Evolutionary conservation across 148 eudicot species (phyloP), one percentile per base, ranked within the genome.

Genomic region (Spergularia marina): DNA sequence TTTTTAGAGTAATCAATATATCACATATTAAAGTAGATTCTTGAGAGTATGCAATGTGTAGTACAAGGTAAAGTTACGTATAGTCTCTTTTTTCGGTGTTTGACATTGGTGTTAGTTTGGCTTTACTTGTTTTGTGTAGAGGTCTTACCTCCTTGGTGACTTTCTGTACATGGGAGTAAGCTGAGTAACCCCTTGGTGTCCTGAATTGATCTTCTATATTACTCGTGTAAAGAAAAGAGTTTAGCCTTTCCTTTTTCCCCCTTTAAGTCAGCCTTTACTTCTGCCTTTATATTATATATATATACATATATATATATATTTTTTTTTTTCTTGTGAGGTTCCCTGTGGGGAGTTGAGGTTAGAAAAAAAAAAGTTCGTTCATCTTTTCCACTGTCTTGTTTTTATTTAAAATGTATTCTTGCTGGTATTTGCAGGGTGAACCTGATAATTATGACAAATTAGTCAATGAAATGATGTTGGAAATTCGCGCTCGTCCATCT

Each of bases 401-500:
- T n/a, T 41, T 15, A 41, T 47, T 65, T 12, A 36, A 63, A 7
- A 62, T 74, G 12, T 39, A 20, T 53, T 30, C 4, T 52, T 61
- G 47, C 63, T 80, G 17, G 1, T 56, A 63, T 71, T 75, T 62
- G 67, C 86, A 96, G 99, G 99, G 88, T 30, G 86, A 83, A 75
- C 92, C 92, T 77, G 98, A 91, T 86, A 53, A 85, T 61, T 96
- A 92, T 81, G 97, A 92, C 82, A 91, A 82, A 82, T 84, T 96
- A 81, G 83, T 90, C 1, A 86, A 83, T 55, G 89, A 84, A 81
- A 88, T 96, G 94, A 79, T 30, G 73, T 74, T 88, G 65, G 99
- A 92, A 74, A 86, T 84, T 69, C 91, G 98, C 61, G 96, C 96
- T 78, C 92, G 90, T 36, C 94, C 97, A 75, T 92, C 98, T 69